A percentile compares a stretch with the other conserved stretches of the same genome.
phyloP scores from a whole-genome alignment of 805 yeast species.

The Ascoidea rubescens region DNA sequence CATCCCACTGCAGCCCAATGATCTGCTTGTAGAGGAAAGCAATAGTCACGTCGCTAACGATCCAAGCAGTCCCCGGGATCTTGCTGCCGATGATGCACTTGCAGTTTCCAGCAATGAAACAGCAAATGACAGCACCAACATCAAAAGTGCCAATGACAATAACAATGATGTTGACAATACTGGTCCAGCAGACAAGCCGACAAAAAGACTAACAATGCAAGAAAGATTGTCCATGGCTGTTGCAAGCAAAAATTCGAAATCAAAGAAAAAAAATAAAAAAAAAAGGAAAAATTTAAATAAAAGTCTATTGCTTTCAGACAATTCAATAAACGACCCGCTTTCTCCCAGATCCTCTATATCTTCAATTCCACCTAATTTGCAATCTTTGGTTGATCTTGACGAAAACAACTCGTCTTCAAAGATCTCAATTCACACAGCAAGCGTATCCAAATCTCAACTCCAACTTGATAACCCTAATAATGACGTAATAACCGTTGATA shows the following conservation, averaged over 20 bases:
- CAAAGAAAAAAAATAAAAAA: slow-evolving; percentile 19
- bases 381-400: not conserved
- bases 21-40: too few relatives aligned
- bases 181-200: slow-evolving; percentile 12
- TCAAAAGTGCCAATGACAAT: not conserved
- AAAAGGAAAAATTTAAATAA: slow-evolving; percentile 14
- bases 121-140: slow-evolving; percentile 10
- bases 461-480: too few relatives aligned
- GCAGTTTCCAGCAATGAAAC: too few relatives aligned
- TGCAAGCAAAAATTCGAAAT: slow-evolving; percentile 20
- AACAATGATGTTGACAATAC: too few relatives aligned
- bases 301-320: not conserved
- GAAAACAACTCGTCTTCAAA: too few relatives aligned
- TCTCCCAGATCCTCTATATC: not conserved
- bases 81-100: too few relatives aligned
- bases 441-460: too few relatives aligned
- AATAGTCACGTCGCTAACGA: too few relatives aligned
- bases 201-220: slow-evolving; percentile 62
- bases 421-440: too few relatives aligned
- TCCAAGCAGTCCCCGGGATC: too few relatives aligned
- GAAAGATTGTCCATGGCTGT: slow-evolving; percentile 82
- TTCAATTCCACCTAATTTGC: not conserved
- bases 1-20: too few relatives aligned
- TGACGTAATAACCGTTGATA: not conserved
- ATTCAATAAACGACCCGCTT: not conserved